Conservation (phyloP, 225 moss, liverwort and hornwort genomes). For the Rhytidiadelphus loreus region DNA sequence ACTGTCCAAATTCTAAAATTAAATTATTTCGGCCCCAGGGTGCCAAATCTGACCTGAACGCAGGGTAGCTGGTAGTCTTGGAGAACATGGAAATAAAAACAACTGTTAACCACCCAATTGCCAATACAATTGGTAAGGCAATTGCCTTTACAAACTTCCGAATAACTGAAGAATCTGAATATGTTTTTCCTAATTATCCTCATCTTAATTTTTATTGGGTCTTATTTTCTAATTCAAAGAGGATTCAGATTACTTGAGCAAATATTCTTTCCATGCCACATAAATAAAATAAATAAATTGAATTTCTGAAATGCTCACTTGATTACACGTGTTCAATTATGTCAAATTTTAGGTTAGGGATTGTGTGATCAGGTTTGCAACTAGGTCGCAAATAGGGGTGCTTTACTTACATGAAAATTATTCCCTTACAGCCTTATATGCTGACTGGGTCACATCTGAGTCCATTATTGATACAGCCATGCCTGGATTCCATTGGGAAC, state of each 20-base stretch:
- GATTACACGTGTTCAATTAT: not conserved
- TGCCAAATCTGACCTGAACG: too few relatives aligned
- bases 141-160: not conserved
- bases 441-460: not conserved
- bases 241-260: not conserved
- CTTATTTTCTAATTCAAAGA: too few relatives aligned
- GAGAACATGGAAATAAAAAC: too few relatives aligned
- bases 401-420: not conserved
- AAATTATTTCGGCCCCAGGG: too few relatives aligned
- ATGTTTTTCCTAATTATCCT: not conserved
- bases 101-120: not conserved
- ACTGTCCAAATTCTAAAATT: too few relatives aligned
- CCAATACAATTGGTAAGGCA: accelerated
- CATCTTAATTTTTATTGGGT: too few relatives aligned
- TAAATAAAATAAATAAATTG: not conserved
- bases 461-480: not conserved
- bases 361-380: not conserved
- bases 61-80: too few relatives aligned
- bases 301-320: too few relatives aligned
- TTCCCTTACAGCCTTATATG: not conserved
- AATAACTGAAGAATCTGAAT: accelerated
- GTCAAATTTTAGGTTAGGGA: not conserved
- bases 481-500: not conserved
- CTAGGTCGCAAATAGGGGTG: not conserved
- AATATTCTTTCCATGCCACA: not conserved